A percentile compares a stretch with the other conserved stretches of the same genome.
Evolutionary conservation across 2,329 filamentous ascomycete species (phyloP).

Genomic region (Cladosporium sp.): DNA sequence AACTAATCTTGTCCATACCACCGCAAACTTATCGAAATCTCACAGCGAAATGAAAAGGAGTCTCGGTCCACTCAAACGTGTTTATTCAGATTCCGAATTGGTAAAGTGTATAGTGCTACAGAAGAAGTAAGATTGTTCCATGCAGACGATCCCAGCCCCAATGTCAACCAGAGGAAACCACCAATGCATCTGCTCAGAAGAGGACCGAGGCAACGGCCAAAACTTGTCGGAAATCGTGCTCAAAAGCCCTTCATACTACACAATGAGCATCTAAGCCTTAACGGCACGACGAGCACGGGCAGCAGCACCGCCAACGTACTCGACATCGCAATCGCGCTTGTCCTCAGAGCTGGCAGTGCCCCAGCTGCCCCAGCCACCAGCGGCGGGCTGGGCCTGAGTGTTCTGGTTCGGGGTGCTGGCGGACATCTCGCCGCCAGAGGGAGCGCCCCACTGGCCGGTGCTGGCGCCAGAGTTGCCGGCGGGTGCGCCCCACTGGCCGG

Average conservation of each 20-base stretch:
- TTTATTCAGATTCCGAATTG: conserved; percentile 7
- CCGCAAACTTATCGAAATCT: no score
- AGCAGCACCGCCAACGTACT: conserved; percentile 9
- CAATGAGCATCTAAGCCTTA: not conserved
- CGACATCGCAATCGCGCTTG: conserved; percentile 6
- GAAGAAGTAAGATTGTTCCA: not conserved
- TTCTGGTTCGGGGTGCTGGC: not conserved
- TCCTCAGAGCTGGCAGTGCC: not conserved
- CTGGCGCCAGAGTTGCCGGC: not conserved
- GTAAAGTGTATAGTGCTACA: not conserved
- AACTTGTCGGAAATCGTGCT: no score
- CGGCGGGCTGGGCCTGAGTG: not conserved
- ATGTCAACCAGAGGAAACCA: no score
- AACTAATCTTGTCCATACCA: no score
- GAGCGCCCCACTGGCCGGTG: not conserved
- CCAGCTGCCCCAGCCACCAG: conserved; percentile 4
- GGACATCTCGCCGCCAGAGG: not conserved
- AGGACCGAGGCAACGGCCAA: no score
- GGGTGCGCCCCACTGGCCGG: not conserved
- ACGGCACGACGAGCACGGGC: conserved; percentile 6
- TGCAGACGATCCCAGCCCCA: no score
- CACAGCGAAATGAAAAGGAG: no score
- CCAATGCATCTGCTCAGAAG: no score
- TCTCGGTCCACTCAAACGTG: conserved; percentile 10
- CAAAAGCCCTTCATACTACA: not conserved